These are phyloP conservation scores for Talinum fruticosum DNA, from an alignment of 148 eudicot species.

Conservation along the genomic window DNA sequence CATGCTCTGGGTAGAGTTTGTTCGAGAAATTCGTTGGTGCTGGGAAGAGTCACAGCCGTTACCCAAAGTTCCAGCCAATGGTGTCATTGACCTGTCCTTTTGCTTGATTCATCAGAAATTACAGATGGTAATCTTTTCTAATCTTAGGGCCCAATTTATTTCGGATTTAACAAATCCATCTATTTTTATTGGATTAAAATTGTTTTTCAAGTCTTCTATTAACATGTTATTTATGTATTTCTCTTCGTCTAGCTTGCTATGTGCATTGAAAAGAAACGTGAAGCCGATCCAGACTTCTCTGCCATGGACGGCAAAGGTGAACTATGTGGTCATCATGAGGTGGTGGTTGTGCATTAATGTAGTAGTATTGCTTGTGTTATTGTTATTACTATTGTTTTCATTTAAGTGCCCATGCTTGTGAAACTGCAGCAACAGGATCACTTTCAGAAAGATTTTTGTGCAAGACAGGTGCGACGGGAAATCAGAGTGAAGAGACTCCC, in stretches of 20 bases:
- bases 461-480: slow-evolving; percentile 18
- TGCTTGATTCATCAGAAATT: slow-evolving; percentile 92
- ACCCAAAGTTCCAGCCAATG: slow-evolving; percentile 63
- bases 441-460: slow-evolving; percentile 23
- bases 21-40: slow-evolving; percentile 96
- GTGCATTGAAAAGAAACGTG: slow-evolving; percentile 76
- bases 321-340: slow-evolving; percentile 35
- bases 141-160: slow-evolving; percentile 5
- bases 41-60: slow-evolving; percentile 98
- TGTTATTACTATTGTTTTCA: slow-evolving; percentile 1
- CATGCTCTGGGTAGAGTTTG: slow-evolving; percentile 93
- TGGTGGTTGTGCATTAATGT: slow-evolving; percentile 12
- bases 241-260: slow-evolving; percentile 55
- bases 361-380: not conserved
- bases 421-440: slow-evolving; percentile 43
- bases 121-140: slow-evolving; percentile 66
- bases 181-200: not conserved
- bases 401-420: slow-evolving; percentile 7
- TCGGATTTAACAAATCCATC: not conserved
- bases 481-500: slow-evolving; percentile 29
- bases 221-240: slow-evolving; percentile 3
- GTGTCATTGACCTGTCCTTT: slow-evolving; percentile 72
- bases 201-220: not conserved
- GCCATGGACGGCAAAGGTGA: slow-evolving; percentile 39
- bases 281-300: slow-evolving; percentile 42